phyloP scores from a whole-genome alignment of 768 basidiomycete species.

The Agaricus blazei region DNA sequence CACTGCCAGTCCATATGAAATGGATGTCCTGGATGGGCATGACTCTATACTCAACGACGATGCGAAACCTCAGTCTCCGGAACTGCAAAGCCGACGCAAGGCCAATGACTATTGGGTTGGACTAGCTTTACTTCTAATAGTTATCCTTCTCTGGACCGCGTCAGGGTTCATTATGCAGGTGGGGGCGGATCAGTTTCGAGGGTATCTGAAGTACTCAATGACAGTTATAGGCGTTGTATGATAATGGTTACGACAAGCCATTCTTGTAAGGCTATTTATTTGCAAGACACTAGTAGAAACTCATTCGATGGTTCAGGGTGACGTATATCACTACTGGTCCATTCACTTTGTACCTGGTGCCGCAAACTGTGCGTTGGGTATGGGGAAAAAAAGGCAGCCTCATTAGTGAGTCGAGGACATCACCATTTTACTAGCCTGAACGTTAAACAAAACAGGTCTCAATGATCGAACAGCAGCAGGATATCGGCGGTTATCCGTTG shows the following conservation, averaged over 20 bases:
- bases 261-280: conserved; percentile 52
- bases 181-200: conserved; percentile 38
- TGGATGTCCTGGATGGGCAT: not conserved
- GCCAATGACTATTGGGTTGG: conserved; percentile 45
- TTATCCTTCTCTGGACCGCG: conserved; percentile 83
- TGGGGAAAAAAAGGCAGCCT: conserved; percentile 4
- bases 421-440: not conserved
- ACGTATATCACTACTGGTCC: conserved; percentile 87
- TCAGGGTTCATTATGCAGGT: conserved; percentile 88
- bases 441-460: not conserved
- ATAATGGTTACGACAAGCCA: conserved; percentile 77
- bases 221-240: conserved; percentile 37
- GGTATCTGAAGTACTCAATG: not conserved
- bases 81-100: conserved; percentile 8
- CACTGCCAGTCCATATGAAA: not conserved
- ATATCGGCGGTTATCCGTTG: conserved; percentile 20
- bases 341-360: conserved; percentile 45
- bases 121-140: conserved; percentile 62
- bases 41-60: not conserved
- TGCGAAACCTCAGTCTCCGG: not conserved
- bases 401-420: not conserved
- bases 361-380: conserved; percentile 20
- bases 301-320: conserved; percentile 16
- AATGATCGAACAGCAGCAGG: conserved; percentile 10
- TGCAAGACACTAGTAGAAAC: not conserved